Percentiles rank a stretch among this genome's conserved stretches.
These are phyloP conservation scores for Mortierella sp. DNA, from an alignment of 371 early-diverging fungal genomes.

Conservation along the genomic window DNA sequence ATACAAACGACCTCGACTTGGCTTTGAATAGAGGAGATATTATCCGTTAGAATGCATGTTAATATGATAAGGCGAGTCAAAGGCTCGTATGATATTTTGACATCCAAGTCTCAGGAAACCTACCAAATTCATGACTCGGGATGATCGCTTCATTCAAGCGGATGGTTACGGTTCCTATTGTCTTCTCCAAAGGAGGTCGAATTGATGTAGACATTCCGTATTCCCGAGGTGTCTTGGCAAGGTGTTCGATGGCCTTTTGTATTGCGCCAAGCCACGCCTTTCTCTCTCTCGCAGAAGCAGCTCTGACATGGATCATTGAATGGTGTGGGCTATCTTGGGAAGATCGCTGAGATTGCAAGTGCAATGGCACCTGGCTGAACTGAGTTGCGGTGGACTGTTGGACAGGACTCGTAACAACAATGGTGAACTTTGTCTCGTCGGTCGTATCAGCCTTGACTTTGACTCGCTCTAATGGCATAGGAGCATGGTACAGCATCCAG, in stretches of 20 bases:
- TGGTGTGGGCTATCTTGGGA: slow-evolving; percentile 11
- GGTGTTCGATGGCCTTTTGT: slow-evolving; percentile 39
- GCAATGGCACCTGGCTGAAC: slow-evolving; percentile 16
- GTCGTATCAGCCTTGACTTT: slow-evolving; percentile 25
- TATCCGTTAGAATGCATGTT: too few relatives aligned
- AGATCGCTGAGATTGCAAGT: slow-evolving; percentile 18
- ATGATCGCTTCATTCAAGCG: slow-evolving; percentile 36
- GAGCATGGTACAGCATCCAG: slow-evolving; percentile 43
- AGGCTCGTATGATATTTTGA: too few relatives aligned
- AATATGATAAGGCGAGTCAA: too few relatives aligned
- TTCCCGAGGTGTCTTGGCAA: slow-evolving; percentile 42
- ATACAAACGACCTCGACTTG: slow-evolving; percentile 39
- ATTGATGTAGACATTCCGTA: slow-evolving; percentile 48
- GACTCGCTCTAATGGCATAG: slow-evolving; percentile 35
- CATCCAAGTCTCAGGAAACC: neutral
- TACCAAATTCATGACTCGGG: slow-evolving; percentile 45
- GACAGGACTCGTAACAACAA: slow-evolving; percentile 18
- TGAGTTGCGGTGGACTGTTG: slow-evolving; percentile 6
- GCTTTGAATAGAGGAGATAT: slow-evolving; percentile 11
- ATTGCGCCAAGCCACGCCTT: slow-evolving; percentile 27
- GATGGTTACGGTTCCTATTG: slow-evolving; percentile 48
- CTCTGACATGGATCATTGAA: slow-evolving; percentile 35
- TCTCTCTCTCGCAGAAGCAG: slow-evolving; percentile 26
- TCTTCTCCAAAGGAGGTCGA: slow-evolving; percentile 44
- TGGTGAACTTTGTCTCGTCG: slow-evolving; percentile 32